These are phyloP conservation scores for Cornus suecica DNA, from an alignment of 148 eudicot species.

Conservation along the genomic window DNA sequence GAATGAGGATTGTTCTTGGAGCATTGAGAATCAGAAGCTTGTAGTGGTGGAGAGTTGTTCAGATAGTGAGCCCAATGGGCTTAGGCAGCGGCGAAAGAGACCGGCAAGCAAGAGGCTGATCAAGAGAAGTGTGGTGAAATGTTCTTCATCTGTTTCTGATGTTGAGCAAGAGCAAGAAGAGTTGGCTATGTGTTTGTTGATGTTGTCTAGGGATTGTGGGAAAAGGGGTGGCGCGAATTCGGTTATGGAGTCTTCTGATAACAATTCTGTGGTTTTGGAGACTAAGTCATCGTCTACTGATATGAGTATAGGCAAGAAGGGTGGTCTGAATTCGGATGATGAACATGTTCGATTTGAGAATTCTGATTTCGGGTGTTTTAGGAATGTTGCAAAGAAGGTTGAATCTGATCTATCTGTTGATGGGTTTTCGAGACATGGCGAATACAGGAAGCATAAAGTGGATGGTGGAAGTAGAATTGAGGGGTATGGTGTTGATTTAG, in stretches of 20 bases:
- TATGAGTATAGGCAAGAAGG: slow-evolving; percentile 18
- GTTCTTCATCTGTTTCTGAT: slow-evolving; percentile 62
- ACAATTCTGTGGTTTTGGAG: slow-evolving; percentile 68
- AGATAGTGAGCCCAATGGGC: slow-evolving; percentile 32
- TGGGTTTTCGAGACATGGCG: slow-evolving; percentile 35
- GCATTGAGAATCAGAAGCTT: slow-evolving; percentile 35
- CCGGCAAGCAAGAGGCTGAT: slow-evolving; percentile 46
- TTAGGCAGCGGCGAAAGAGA: slow-evolving; percentile 28
- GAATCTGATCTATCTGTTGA: slow-evolving; percentile 81
- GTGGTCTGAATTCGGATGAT: slow-evolving; percentile 23
- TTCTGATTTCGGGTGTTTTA: slow-evolving; percentile 78
- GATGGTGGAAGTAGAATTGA: slow-evolving; percentile 28
- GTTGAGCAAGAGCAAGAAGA: slow-evolving; percentile 80
- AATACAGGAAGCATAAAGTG: slow-evolving; percentile 23
- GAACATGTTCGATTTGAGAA: slow-evolving; percentile 38
- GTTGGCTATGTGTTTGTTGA: slow-evolving; percentile 79
- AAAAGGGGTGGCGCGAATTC: slow-evolving; percentile 34
- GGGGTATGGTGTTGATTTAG: not conserved
- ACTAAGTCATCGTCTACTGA: slow-evolving; percentile 52
- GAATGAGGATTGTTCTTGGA: slow-evolving; percentile 49
- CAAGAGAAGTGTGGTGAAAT: slow-evolving; percentile 36
- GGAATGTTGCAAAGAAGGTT: slow-evolving; percentile 58
- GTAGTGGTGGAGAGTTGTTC: slow-evolving; percentile 39
- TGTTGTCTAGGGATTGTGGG: slow-evolving; percentile 73
- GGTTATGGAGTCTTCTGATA: slow-evolving; percentile 67